A percentile compares a stretch with the other conserved stretches of the same genome.
Evolutionary conservation across 805 yeast genomes (phyloP).

Genomic region (Cyberlindnera saturnus): DNA sequence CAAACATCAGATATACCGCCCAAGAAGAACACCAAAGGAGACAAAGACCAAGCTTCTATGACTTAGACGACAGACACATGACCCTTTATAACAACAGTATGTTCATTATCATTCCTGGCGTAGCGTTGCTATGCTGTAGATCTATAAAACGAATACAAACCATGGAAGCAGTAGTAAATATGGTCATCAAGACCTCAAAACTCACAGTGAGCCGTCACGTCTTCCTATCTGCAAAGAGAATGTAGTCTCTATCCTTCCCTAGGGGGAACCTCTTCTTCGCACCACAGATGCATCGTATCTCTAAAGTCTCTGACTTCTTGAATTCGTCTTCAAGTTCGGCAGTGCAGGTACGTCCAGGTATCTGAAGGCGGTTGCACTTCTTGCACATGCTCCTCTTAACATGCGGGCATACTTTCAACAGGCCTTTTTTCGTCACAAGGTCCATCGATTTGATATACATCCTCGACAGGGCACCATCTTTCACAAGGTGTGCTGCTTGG

Average conservation of each 20-base stretch:
- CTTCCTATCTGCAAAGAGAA: conserved; percentile 37
- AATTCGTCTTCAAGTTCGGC: conserved; percentile 38
- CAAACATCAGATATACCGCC: conserved; percentile 25
- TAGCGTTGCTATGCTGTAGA: too few relatives aligned
- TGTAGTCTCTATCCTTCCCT: conserved; percentile 47
- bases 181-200: not conserved
- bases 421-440: conserved; percentile 61
- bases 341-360: conserved; percentile 41
- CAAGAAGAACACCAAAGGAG: conserved; percentile 25
- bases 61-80: not conserved
- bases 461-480: conserved; percentile 43
- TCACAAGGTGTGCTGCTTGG: conserved; percentile 33
- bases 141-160: too few relatives aligned
- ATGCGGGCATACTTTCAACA: conserved; percentile 54
- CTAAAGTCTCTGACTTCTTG: conserved; percentile 41
- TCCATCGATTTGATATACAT: conserved; percentile 49
- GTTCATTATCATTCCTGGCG: too few relatives aligned
- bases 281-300: conserved; percentile 50
- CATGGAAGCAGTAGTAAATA: not conserved
- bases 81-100: too few relatives aligned
- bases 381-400: conserved; percentile 70
- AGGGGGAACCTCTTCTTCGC: conserved; percentile 50
- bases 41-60: conserved; percentile 11
- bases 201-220: not conserved
- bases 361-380: conserved; percentile 45